Base-by-base conservation (phyloP, 2,329 filamentous ascomycete genomes). In the Plenodomus tracheiphilus region DNA sequence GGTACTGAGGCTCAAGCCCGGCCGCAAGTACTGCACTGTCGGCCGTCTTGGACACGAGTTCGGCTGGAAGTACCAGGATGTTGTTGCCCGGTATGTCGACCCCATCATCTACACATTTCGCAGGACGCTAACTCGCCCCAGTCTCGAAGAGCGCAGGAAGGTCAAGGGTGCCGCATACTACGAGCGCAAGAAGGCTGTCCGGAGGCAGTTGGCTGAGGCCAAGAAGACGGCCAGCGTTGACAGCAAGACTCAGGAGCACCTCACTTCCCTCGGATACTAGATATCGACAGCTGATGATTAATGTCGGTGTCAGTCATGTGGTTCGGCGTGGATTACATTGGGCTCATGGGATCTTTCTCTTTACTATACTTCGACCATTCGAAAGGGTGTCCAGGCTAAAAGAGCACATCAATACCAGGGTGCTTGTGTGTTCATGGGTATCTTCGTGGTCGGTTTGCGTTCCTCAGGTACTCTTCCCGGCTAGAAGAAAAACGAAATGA, bases 1-100 rank as follows among this genome's bases (percentile, higher is more conserved):
- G 75, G 88, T 99, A 68, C 86, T 99, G 77, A 86, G 94, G 78
- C 85, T 99, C 77, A 95, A 97, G 86, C 94, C 94, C 73, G 94
- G 94, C 76, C 91, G 94, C 84, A 99, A 99, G 87, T 99, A 96
- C 90, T 99, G 94, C 89, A 96, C 92, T 65, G 93, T 99, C 69
- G 94, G 94, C 71, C 87, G 94, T 81, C 84, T 99, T 75, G 94
- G 90, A 80, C 92, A 97, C 81, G 94, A 99, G 84, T 94, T 97
- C 75, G 94, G 94, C 82, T 99, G 94, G 94, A 99, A 99, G 84
- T 97, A 99, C 88, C 89, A 97, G 85, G 93, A 97, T 77, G 92
- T 99, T 75, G 94, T 99, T 81, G 88, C 87, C 74, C 91, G 90
- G 92, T 97, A 82, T 74, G 91, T 88, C 30, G n/a, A n/a, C 36